A percentile compares a stretch with the other conserved stretches of the same genome.
Conservation (phyloP, 257 asterid species). For the Echites panduratus region DNA sequence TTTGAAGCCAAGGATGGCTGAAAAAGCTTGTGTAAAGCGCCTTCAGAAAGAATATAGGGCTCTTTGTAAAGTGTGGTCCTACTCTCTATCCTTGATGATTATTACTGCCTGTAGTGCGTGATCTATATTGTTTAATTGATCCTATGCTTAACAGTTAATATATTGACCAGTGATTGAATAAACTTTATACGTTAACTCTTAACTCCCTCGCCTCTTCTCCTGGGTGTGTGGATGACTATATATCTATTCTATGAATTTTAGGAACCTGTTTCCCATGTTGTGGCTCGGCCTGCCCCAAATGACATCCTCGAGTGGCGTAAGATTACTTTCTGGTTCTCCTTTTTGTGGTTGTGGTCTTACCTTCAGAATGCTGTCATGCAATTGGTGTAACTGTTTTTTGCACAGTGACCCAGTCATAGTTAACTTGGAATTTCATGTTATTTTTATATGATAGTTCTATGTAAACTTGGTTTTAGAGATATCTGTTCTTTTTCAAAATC, state of each 20-base stretch:
- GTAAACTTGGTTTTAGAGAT: background rate
- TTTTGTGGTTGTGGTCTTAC: background rate
- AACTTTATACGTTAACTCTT: background rate
- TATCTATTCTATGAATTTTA: slow-evolving; percentile 23
- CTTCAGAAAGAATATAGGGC: slow-evolving; percentile 97
- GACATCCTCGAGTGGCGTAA: slow-evolving; percentile 99
- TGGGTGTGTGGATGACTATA: background rate
- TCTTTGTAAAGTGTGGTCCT: slow-evolving; percentile 71
- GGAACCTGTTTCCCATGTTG: slow-evolving; percentile 98
- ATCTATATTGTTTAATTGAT: no score
- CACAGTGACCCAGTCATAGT: background rate
- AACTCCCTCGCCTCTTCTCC: background rate
- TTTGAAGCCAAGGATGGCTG: slow-evolving; percentile 51
- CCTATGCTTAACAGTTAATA: no score
- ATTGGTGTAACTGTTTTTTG: background rate
- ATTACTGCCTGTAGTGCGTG: background rate
- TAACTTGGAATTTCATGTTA: background rate
- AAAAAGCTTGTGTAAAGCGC: slow-evolving; percentile 83
- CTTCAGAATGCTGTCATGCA: background rate
- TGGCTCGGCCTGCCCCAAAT: slow-evolving; percentile 89
- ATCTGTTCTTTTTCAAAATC: background rate
- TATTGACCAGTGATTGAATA: no score
- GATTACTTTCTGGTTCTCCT: slow-evolving; percentile 27
- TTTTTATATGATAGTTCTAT: background rate
- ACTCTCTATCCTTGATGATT: background rate